A percentile compares a stretch with the other conserved stretches of the same genome.
These are phyloP conservation scores for Penicillium sp. DNA, from an alignment of 2,329 filamentous ascomycete genomes.

Conservation along the genomic window DNA sequence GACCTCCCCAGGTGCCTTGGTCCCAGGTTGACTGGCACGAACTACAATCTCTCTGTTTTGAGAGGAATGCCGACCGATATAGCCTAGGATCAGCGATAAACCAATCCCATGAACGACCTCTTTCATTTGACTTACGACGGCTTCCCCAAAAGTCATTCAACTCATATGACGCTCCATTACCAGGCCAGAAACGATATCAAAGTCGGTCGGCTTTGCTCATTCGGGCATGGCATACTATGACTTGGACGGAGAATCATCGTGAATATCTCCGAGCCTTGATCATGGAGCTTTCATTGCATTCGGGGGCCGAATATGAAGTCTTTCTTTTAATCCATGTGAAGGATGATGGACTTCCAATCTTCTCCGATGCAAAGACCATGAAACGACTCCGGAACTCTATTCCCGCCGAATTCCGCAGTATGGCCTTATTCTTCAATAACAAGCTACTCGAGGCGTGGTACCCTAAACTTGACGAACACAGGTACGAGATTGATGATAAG, in stretches of 20 bases:
- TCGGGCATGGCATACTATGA: conserved; percentile 78
- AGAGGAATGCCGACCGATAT: conserved; percentile 69
- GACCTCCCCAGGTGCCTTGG: conserved; percentile 52
- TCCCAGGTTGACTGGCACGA: conserved; percentile 70
- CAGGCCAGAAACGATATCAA: conserved; percentile 20
- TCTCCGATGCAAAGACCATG: conserved; percentile 70
- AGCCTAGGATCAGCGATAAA: conserved; percentile 32
- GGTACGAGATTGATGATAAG: conserved; percentile 19
- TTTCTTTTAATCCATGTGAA: conserved; percentile 81
- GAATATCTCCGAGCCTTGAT: conserved; percentile 84
- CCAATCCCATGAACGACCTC: conserved; percentile 14
- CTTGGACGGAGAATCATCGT: conserved; percentile 78
- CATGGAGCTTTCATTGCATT: conserved; percentile 72
- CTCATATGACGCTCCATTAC: conserved; percentile 1
- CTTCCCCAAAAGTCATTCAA: conserved; percentile 12
- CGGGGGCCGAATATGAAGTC: conserved; percentile 76
- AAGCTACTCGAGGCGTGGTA: conserved; percentile 35
- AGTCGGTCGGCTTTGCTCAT: conserved; percentile 75
- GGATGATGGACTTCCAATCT: conserved; percentile 72
- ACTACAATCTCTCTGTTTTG: conserved; percentile 68
- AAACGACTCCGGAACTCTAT: conserved; percentile 55
- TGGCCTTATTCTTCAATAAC: conserved; percentile 40
- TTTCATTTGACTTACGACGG: conserved; percentile 22
- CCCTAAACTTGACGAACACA: conserved; percentile 32
- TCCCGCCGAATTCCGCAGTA: conserved; percentile 40